Conservation (phyloP, 208 protist species). For the Crithidia bombi region DNA sequence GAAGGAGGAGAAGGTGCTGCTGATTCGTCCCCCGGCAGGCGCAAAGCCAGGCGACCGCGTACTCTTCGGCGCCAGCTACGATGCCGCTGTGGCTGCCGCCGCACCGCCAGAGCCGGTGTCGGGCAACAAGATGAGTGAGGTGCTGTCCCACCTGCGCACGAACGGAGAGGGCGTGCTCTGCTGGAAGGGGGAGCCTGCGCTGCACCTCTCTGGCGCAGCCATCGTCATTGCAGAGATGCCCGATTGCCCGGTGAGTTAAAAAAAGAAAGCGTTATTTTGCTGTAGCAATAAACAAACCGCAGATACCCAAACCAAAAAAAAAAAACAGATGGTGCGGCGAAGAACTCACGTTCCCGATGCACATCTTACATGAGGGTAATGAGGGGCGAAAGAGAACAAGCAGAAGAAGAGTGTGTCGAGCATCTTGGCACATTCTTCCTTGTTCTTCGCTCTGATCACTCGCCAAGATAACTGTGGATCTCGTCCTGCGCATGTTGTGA, state of each 20-base stretch:
- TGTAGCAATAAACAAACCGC: neutral
- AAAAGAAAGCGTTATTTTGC: neutral
- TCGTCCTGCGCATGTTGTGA: no score
- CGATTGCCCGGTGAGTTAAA: constrained; percentile 24
- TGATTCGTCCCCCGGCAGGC: constrained; percentile 69
- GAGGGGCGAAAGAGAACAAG: no score
- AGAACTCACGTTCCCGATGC: neutral
- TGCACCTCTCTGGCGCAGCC: constrained; percentile 34
- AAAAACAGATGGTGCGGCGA: neutral
- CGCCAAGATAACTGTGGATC: no score
- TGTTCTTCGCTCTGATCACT: no score
- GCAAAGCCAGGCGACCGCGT: constrained; percentile 73
- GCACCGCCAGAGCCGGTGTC: constrained; percentile 40
- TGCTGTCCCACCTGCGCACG: constrained; percentile 66
- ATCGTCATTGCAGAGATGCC: constrained; percentile 28
- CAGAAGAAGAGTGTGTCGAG: no score
- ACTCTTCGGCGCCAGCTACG: constrained; percentile 52
- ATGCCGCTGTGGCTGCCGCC: constrained; percentile 16
- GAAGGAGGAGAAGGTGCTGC: constrained; percentile 46
- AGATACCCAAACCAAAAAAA: neutral
- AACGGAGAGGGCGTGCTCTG: constrained; percentile 56
- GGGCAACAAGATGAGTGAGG: constrained; percentile 60
- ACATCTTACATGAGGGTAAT: no score
- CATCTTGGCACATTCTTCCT: no score
- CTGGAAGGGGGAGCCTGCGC: constrained; percentile 64